Percentiles rank a stretch among this genome's conserved stretches.
phyloP scores from a whole-genome alignment of 371 early-diverging fungal genomes.

The Syncephalastrum contaminatum region DNA sequence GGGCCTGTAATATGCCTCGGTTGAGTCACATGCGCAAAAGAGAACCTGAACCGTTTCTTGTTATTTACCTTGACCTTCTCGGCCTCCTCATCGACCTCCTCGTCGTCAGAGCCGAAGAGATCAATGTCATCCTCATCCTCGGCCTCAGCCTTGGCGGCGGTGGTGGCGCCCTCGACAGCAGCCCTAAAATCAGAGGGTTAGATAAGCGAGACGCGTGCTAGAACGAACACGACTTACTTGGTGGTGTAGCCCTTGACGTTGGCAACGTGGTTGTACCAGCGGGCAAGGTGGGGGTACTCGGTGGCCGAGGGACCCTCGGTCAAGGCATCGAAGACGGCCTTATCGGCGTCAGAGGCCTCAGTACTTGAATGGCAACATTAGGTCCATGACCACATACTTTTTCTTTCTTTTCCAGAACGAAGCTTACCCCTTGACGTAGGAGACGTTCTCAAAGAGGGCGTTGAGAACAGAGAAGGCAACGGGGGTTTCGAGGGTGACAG shows the following conservation, averaged over 20 bases:
- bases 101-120: conserved; percentile 93
- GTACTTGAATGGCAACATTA: conserved; percentile 40
- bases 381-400: conserved; percentile 6
- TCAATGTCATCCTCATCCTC: conserved; percentile 94
- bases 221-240: conserved; percentile 37
- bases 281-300: conserved; percentile 85
- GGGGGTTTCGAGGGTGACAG: conserved; percentile 64
- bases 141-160: conserved; percentile 32
- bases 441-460: conserved; percentile 77
- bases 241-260: conserved; percentile 57
- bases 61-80: conserved; percentile 69
- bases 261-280: conserved; percentile 95
- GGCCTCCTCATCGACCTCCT: conserved; percentile 89
- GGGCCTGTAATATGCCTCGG: conserved; percentile 30
- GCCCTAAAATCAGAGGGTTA: conserved; percentile 22
- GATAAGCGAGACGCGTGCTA: background rate
- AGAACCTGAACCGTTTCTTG: background rate
- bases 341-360: conserved; percentile 82
- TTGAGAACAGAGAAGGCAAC: conserved; percentile 66
- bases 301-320: conserved; percentile 75
- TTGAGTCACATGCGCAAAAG: background rate
- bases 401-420: conserved; percentile 18
- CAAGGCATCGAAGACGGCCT: conserved; percentile 80
- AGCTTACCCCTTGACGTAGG: conserved; percentile 77
- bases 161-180: conserved; percentile 49